Conservation (phyloP, 306 rosid genomes). For the Rubus idaeus region DNA sequence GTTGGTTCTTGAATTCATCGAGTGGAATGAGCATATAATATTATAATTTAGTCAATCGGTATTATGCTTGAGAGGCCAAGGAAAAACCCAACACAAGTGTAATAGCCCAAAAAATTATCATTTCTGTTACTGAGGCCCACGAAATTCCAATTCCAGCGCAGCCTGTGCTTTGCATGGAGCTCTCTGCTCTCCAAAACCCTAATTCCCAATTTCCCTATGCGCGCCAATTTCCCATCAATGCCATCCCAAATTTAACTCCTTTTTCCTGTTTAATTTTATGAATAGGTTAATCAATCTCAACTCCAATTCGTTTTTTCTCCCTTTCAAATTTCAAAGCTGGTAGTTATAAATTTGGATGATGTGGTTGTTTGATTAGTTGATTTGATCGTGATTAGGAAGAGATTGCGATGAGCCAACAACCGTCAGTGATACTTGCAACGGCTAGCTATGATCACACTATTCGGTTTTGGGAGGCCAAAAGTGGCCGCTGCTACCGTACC, state of each 20-base stretch:
- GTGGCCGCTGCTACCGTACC: slow-evolving; percentile 97
- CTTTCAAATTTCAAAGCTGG: neutral
- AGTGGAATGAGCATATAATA: no score
- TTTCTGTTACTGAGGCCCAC: neutral
- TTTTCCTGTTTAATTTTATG: neutral
- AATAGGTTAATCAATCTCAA: neutral
- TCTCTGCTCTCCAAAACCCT: slow-evolving; percentile 19
- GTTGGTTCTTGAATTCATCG: no score
- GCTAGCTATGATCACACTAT: slow-evolving; percentile 97
- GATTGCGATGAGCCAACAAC: slow-evolving; percentile 79
- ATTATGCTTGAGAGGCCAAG: no score
- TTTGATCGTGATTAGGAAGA: slow-evolving; percentile 10
- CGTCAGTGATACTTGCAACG: slow-evolving; percentile 90
- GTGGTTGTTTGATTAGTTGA: neutral
- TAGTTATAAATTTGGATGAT: neutral
- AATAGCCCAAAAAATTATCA: no score
- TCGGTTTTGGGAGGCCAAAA: slow-evolving; percentile 98
- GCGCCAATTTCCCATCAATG: neutral
- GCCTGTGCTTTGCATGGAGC: slow-evolving; percentile 7
- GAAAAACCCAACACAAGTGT: no score
- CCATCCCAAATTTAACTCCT: neutral
- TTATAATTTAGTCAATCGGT: no score
- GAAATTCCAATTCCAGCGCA: slow-evolving; percentile 12
- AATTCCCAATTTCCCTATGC: neutral
- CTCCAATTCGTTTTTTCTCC: neutral